These are phyloP conservation scores for Millerozyma acaciae DNA, from an alignment of 805 yeast genomes.

Conservation along the genomic window DNA sequence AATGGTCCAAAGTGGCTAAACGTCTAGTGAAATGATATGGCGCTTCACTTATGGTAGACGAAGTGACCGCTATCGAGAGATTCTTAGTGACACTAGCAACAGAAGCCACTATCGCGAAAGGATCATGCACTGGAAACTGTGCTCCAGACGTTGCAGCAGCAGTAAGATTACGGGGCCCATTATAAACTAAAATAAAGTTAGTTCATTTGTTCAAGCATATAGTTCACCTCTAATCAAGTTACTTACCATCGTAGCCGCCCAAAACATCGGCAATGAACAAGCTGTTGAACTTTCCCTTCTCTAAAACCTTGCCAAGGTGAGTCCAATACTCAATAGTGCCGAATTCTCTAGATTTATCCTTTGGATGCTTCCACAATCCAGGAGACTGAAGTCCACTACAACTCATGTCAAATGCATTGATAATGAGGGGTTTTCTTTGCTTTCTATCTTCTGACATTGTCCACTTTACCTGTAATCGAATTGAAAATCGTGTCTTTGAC, in stretches of 20 bases:
- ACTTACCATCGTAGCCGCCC: constrained; percentile 33
- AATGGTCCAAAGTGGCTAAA: constrained; percentile 42
- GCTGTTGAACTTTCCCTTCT: constrained; percentile 36
- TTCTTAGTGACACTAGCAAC: constrained; percentile 43
- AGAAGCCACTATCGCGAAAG: constrained; percentile 34
- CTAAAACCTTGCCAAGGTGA: constrained; percentile 34
- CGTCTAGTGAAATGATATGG: constrained; percentile 42
- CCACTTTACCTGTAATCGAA: too few relatives aligned
- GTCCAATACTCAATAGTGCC: constrained; percentile 28
- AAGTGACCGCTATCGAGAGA: constrained; percentile 39
- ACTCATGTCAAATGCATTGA: constrained; percentile 36
- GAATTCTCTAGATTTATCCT: constrained; percentile 24
- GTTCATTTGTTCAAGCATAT: neutral
- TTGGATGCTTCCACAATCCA: constrained; percentile 35
- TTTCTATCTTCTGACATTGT: constrained; percentile 1
- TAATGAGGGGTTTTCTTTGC: constrained; percentile 19
- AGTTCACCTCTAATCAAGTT: neutral
- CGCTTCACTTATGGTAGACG: constrained; percentile 40
- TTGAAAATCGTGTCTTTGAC: too few relatives aligned
- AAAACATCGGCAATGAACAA: constrained; percentile 39
- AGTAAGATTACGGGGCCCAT: constrained; percentile 35
- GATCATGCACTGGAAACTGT: constrained; percentile 38
- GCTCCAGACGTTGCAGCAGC: constrained; percentile 32
- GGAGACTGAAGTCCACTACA: constrained; percentile 20
- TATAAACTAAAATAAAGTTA: constrained; percentile 19